Conservation (phyloP, 139 green algal species). For the Chlamydomonas schloesseri region DNA sequence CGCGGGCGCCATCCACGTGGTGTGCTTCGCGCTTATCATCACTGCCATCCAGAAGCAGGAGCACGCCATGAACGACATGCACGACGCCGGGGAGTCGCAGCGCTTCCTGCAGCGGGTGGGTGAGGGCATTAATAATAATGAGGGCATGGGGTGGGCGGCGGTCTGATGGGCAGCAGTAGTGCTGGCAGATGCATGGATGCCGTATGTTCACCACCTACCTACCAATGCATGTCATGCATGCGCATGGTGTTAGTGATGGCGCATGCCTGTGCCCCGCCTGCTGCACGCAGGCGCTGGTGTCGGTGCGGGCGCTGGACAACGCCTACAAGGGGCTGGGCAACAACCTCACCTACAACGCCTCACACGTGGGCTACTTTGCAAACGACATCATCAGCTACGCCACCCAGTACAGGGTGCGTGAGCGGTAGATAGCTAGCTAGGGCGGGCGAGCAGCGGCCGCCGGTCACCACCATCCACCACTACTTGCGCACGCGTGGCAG, state of each 20-base stretch:
- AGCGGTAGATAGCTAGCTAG: too few relatives aligned
- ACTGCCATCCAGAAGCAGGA: neutral
- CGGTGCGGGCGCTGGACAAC: conserved; percentile 19
- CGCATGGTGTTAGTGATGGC: too few relatives aligned
- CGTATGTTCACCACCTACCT: too few relatives aligned
- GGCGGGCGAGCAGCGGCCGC: too few relatives aligned
- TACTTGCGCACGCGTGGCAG: too few relatives aligned
- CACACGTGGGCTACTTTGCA: neutral
- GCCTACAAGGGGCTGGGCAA: neutral
- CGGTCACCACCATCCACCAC: too few relatives aligned
- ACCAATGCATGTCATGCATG: too few relatives aligned
- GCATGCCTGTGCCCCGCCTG: too few relatives aligned
- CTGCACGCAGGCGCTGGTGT: neutral
- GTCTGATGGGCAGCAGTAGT: too few relatives aligned
- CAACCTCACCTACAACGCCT: neutral
- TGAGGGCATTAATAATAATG: neutral
- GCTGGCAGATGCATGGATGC: too few relatives aligned
- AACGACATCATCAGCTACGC: conserved; percentile 18
- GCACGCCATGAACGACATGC: neutral
- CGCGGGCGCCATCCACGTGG: neutral
- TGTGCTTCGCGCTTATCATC: conserved; percentile 38
- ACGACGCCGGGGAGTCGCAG: neutral
- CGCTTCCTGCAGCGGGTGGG: conserved; percentile 18
- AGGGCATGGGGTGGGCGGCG: too few relatives aligned
- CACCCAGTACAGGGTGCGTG: conserved; percentile 10